Evolutionary conservation across 1,139 yeast species (phyloP).

Genomic region (Suhomyces taliae): DNA sequence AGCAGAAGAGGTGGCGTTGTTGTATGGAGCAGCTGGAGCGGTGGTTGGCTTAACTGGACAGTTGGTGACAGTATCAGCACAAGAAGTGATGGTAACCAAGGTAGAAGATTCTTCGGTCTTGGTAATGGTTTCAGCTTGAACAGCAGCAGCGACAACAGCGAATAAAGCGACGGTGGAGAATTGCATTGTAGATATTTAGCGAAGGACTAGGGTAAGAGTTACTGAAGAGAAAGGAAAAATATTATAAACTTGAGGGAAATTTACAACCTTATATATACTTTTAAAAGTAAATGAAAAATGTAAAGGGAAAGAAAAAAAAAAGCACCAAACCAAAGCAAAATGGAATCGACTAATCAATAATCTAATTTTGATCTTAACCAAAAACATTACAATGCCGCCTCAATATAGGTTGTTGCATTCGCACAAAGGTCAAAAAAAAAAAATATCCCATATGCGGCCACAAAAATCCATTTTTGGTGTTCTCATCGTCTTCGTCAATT

Average conservation of each 20-base stretch:
- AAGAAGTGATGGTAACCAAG: slow-evolving; percentile 44
- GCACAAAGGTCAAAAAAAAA: slow-evolving; percentile 2
- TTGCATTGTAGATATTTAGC: slow-evolving; percentile 35
- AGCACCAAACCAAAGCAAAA: neutral
- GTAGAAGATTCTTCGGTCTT: slow-evolving; percentile 31
- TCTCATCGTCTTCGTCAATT: slow-evolving; percentile 2
- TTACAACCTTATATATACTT: slow-evolving; percentile 5
- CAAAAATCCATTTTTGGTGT: slow-evolving; percentile 4
- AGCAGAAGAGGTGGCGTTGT: slow-evolving; percentile 17
- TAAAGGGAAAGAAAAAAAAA: neutral
- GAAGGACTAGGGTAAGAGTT: slow-evolving; percentile 32
- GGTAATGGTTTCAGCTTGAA: slow-evolving; percentile 37
- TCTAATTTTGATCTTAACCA: neutral
- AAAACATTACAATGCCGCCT: slow-evolving; percentile 4
- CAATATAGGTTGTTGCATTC: slow-evolving; percentile 1
- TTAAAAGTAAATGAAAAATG: neutral
- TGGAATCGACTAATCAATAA: no score
- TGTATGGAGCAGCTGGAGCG: slow-evolving; percentile 30
- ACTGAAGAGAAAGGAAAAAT: slow-evolving; percentile 11
- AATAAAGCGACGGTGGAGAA: slow-evolving; percentile 49
- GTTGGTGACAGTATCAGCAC: slow-evolving; percentile 40
- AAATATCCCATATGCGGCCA: slow-evolving; percentile 3
- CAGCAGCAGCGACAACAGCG: slow-evolving; percentile 41
- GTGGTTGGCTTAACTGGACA: slow-evolving; percentile 36
- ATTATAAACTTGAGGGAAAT: neutral